These are phyloP conservation scores for Corylus avellana DNA, from an alignment of 306 rosid genomes.

Conservation along the genomic window DNA sequence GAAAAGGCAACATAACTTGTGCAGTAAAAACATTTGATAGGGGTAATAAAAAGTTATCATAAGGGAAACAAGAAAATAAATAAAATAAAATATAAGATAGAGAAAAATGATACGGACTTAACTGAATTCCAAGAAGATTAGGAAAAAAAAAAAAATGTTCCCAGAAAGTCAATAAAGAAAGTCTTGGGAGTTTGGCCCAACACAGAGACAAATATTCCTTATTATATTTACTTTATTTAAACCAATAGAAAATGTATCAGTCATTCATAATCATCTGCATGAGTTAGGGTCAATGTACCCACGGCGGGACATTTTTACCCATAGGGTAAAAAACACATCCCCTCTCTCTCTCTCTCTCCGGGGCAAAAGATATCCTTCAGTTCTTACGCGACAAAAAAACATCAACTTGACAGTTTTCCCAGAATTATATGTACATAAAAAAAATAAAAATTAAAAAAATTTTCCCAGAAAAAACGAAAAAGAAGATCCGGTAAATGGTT, in stretches of 20 bases:
- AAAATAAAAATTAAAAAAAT: no score
- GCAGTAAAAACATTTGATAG: background rate
- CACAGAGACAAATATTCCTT: conserved; percentile 25
- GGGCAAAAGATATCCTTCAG: no score
- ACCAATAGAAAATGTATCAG: background rate
- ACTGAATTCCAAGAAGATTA: conserved; percentile 2
- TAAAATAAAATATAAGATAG: background rate
- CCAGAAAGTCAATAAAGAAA: conserved; percentile 14
- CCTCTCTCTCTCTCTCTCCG: no score
- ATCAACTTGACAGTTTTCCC: no score
- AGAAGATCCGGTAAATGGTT: no score
- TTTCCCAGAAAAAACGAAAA: no score
- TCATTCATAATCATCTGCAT: background rate
- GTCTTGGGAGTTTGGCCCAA: conserved; percentile 12
- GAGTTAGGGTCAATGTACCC: background rate
- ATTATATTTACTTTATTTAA: background rate
- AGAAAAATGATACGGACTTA: background rate
- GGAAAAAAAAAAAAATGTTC: no score
- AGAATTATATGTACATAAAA: no score
- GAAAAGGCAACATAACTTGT: conserved; percentile 29
- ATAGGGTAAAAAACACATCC: no score
- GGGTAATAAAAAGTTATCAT: background rate
- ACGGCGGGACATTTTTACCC: no score
- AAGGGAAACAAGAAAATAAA: background rate
- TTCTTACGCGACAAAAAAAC: no score